Evolutionary conservation across 331 rosid genomes (phyloP), one percentile per base, ranked within the genome.

Genomic region (Acacia concinna): DNA sequence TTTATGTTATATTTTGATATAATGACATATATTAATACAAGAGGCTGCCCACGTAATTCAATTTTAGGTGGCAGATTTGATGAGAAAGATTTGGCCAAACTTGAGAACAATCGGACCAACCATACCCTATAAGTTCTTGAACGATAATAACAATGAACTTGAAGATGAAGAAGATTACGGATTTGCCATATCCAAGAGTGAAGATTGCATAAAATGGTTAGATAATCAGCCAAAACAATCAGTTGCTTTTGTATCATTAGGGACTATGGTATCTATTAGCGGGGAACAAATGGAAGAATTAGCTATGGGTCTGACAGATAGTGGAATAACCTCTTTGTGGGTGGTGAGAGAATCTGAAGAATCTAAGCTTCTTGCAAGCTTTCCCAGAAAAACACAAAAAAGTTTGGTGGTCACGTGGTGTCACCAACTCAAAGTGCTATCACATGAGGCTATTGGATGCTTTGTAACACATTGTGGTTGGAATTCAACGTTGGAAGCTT

Each of bases 221-320:
- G 69, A 84, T 35, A 41, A 41, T 13, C 63, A 23, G 71, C 74
- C 57, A n/a, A 73, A 78, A 28, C 79, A 57, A 3, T 83, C 83
- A 0, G 78, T 88, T 35, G 76, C 78, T 17, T 83, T 78, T 20
- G 83, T 88, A 13, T 78, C 89, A 0, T 77, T 88, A 12, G 91
- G 88, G 43, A 85, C 85, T 6, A 27, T 46, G 37, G 77, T 76
- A 15, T n/a, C 34, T 5, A 25, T 81, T 25, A 27, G 66, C 34
- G 71, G 44, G 5, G 65, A 71, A 14, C 77, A 73, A 65, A 73
- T 66, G 57, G 84, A 85, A 70, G 91, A 89, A 83, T 6, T 89
- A 51, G 91, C 87, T 21, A 78, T 57, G 47, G 86, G 78, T 21
- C 68, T 89, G 38, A 79, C 66, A 37, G 79, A 67, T 17, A 82